These are phyloP conservation scores for Cocos nucifera DNA, from an alignment of 176 grass and related monocot genomes.

Conservation along the genomic window DNA sequence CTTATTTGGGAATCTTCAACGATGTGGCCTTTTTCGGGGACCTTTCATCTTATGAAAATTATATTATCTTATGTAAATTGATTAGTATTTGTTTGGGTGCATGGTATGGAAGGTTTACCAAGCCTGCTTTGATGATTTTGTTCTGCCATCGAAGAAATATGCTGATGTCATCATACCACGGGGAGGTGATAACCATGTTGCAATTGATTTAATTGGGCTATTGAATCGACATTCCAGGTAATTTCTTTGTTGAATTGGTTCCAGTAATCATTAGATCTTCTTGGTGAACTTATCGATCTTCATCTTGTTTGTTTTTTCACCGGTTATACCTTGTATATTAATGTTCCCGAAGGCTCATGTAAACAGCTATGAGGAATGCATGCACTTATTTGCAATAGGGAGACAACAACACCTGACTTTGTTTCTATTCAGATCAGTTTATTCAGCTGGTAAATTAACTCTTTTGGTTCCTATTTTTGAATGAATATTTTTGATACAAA, in stretches of 20 bases:
- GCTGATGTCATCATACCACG: constrained; percentile 14
- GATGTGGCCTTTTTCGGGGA: no score
- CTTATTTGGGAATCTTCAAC: no score
- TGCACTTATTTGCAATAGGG: constrained; percentile 3
- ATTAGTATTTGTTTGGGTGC: background rate
- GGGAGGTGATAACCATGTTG: constrained; percentile 17
- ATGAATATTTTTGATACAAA: no score
- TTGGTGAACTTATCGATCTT: no score
- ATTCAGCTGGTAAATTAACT: constrained; percentile 9
- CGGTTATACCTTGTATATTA: no score
- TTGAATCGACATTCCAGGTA: constrained; percentile 14
- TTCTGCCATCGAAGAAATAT: constrained; percentile 18
- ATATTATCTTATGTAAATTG: background rate
- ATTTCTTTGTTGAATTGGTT: background rate
- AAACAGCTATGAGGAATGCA: constrained; percentile 15
- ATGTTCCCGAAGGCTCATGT: background rate
- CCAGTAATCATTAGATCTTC: background rate
- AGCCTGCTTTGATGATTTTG: constrained; percentile 14
- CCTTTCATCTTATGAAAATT: no score
- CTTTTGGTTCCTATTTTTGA: background rate
- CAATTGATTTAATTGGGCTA: constrained; percentile 8
- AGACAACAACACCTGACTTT: constrained; percentile 16
- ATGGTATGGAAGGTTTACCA: constrained; percentile 10
- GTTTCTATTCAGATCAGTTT: constrained; percentile 16
- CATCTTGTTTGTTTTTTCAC: no score